Evolutionary conservation across 2,329 filamentous ascomycete genomes (phyloP), one percentile per base, ranked within the genome.

Genomic region (Mycosphaerella arachidis): DNA sequence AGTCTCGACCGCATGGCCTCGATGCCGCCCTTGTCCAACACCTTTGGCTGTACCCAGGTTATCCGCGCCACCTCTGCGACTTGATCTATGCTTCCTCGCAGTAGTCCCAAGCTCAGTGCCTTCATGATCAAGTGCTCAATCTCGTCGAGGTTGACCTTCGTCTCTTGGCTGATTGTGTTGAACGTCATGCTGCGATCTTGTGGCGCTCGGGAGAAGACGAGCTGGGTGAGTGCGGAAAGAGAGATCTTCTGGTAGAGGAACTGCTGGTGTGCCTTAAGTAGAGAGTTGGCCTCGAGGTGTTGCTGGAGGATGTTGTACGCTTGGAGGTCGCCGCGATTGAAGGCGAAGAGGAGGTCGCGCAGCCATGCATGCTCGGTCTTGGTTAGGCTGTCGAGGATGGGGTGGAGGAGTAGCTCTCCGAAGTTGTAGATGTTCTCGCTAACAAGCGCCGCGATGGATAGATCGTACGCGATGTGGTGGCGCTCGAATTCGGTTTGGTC

Each of bases 81-180:
- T 79, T 99, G 93, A 75, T 99, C 94, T 70, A 99, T 97, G 58
- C 90, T 94, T 50, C 94, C 94, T 67, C 89, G 85, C 67, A 99
- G 80, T 68, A 99, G 81, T 0, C 94, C 94, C 68, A 99, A 78
- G 72, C 92, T 97, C 70, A 99, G 78, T n/a, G 94, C 94, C 82
- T 97, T 97, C 94, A 99, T 99, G 71, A 99, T 90, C 65, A 99
- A 80, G 75, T 97, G 93, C 82, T 99, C 94, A 68, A 99, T 97
- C 79, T 97, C 91, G 70, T 94, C 86, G 2, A 87, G 85, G 68
- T 86, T 84, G 55, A 99, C 92, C 77, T 96, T 96, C 3, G 94
- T 99, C 80, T 97, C 93, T 67, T 89, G 83, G 5, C 90, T 85
- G 71, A 99, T 97, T 53, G 91, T 90, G 55, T 82, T 79, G 78